Conservation (phyloP, 2,329 filamentous ascomycete species). For the Calonectria crousiana region DNA sequence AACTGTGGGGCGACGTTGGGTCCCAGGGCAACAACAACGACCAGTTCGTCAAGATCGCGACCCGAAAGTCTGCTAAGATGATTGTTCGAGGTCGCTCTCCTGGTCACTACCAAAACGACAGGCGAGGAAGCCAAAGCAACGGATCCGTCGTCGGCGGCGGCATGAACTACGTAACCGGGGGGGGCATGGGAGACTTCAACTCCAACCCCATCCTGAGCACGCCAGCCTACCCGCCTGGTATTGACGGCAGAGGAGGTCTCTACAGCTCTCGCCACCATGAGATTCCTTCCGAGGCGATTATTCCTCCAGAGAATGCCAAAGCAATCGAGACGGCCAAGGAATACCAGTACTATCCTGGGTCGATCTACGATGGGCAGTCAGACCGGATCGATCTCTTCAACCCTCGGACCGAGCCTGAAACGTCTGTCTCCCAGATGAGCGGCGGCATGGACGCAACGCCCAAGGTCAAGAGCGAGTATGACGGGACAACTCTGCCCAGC, state of each 20-base stretch:
- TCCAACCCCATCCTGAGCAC: slow-evolving; percentile 52
- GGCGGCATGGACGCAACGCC: slow-evolving; percentile 45
- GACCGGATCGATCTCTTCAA: slow-evolving; percentile 66
- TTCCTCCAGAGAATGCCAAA: slow-evolving; percentile 65
- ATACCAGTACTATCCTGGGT: slow-evolving; percentile 67
- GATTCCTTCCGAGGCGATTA: slow-evolving; percentile 63
- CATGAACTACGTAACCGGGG: slow-evolving; percentile 53
- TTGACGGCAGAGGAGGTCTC: slow-evolving; percentile 46
- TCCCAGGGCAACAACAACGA: slow-evolving; percentile 53
- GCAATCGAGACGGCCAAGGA: slow-evolving; percentile 61
- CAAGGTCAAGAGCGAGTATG: slow-evolving; percentile 65
- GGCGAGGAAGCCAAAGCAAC: slow-evolving; percentile 76
- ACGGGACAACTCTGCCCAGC: slow-evolving; percentile 58
- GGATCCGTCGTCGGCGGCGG: slow-evolving; percentile 75
- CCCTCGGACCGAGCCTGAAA: slow-evolving; percentile 51
- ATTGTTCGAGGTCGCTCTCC: slow-evolving; percentile 89
- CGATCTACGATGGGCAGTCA: slow-evolving; percentile 62
- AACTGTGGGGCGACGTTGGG: slow-evolving; percentile 80
- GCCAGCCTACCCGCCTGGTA: slow-evolving; percentile 40
- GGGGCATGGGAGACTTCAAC: slow-evolving; percentile 45
- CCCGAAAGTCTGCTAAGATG: slow-evolving; percentile 81
- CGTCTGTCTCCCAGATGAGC: slow-evolving; percentile 48
- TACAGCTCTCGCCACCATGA: slow-evolving; percentile 64
- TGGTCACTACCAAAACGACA: slow-evolving; percentile 81
- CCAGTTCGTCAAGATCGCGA: slow-evolving; percentile 78